phyloP scores from a whole-genome alignment of 495 filamentous ascomycete species.

The Aspergillus kassunensis region DNA sequence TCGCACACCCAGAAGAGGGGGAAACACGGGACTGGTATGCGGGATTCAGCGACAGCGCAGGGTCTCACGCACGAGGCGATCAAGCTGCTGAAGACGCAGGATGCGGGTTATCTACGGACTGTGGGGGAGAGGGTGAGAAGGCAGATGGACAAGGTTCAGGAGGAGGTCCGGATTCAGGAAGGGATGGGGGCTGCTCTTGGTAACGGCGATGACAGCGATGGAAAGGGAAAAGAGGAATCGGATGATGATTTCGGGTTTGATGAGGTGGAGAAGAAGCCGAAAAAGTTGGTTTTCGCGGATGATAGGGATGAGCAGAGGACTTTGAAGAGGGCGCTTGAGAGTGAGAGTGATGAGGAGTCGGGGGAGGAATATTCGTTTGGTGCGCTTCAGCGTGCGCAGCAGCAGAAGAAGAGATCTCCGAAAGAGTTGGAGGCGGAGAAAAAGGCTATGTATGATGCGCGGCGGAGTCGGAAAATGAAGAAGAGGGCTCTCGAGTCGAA shows the following conservation, averaged over 20 bases:
- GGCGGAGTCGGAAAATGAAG: conserved; percentile 42
- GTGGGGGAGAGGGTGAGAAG: conserved; percentile 55
- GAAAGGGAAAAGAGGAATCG: conserved; percentile 21
- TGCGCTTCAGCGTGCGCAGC: conserved; percentile 15
- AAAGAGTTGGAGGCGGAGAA: conserved; percentile 41
- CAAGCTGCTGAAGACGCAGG: conserved; percentile 92
- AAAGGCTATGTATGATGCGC: conserved; percentile 38
- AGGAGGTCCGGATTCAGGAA: conserved; percentile 44
- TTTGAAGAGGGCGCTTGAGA: conserved; percentile 23
- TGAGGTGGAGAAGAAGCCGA: conserved; percentile 22
- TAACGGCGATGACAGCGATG: conserved; percentile 24
- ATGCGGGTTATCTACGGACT: conserved; percentile 80
- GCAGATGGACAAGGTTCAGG: conserved; percentile 56
- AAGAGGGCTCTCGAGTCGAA: conserved; percentile 46
- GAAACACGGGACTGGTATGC: conserved; percentile 53
- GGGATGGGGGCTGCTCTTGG: conserved; percentile 30
- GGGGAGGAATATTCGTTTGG: conserved; percentile 30
- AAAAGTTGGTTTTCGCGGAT: conserved; percentile 57
- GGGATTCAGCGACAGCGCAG: conserved; percentile 33
- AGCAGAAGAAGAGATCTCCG: conserved; percentile 32
- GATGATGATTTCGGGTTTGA: conserved; percentile 29
- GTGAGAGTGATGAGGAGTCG: conserved; percentile 27
- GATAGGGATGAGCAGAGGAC: conserved; percentile 46
- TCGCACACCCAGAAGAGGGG: conserved; percentile 48
- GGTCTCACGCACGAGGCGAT: conserved; percentile 64